Conservation (phyloP, 306 rosid genomes). For the Nissolia schottii region DNA sequence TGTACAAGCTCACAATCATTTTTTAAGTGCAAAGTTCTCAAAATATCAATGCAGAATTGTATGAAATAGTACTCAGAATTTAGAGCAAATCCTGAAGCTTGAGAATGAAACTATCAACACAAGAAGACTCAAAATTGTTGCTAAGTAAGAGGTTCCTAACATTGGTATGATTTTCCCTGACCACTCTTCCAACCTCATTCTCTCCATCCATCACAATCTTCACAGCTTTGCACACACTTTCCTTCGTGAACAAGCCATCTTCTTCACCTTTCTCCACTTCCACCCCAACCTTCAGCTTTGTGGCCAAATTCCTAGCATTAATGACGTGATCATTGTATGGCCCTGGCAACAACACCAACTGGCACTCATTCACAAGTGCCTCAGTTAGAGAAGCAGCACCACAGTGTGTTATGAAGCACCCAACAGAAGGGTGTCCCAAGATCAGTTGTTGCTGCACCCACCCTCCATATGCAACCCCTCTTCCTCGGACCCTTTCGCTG, state of each 20-base stretch:
- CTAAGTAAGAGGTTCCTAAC: constrained; percentile 21
- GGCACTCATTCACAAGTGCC: constrained; percentile 38
- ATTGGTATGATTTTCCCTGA: constrained; percentile 33
- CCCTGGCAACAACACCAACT: constrained; percentile 44
- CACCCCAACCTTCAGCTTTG: constrained; percentile 29
- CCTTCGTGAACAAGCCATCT: constrained; percentile 43
- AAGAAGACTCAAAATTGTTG: not conserved
- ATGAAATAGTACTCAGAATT: too few species aligned
- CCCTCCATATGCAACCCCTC: constrained; percentile 29
- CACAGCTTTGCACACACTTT: constrained; percentile 38
- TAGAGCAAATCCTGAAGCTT: not conserved
- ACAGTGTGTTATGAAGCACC: constrained; percentile 66
- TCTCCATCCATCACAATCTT: constrained; percentile 41
- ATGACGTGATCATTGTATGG: constrained; percentile 26
- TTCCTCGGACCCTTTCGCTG: constrained; percentile 14
- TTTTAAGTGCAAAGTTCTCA: too few species aligned
- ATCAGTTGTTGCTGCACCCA: constrained; percentile 60
- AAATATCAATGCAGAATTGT: too few species aligned
- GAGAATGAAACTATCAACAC: constrained; percentile 16
- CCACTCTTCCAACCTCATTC: constrained; percentile 33
- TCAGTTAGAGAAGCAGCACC: constrained; percentile 51
- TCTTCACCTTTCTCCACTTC: constrained; percentile 62
- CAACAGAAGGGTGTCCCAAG: constrained; percentile 49
- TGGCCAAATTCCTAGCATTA: constrained; percentile 34
- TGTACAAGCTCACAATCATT: too few species aligned